Evolutionary conservation across 257 asterid genomes (phyloP), one percentile per base, ranked within the genome.

Genomic region (Ballota nigra): DNA sequence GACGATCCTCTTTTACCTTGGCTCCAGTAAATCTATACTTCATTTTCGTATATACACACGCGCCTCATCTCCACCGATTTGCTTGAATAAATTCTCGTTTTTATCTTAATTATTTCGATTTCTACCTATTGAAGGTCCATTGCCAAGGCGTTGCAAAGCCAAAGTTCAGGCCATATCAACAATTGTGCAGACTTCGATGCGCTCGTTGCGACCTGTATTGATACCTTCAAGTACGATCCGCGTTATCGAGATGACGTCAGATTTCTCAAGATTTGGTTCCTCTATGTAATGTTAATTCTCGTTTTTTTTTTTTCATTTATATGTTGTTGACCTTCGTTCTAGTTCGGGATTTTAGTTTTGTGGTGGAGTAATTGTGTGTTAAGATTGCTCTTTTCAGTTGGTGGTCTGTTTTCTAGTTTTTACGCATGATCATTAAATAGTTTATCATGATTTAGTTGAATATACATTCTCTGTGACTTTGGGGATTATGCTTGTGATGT

Each of bases 241-340:
- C 96, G 86, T 34, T 95, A 87, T 74, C 76, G 79, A 63, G 80
- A 88, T 66, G 99, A 95, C 76, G 70, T 80, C 88, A 86, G 99
- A 86, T 95, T 89, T 82, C 97, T 95, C 80, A 88, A 88, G 86
- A 83, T 92, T 69, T 95, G 99, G 97, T 83, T 92, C 79, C 87
- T 95, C 78, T 73, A 92, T 77, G 99, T 95, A 95, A 82, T 68
- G 8, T 6, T 49, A 6, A 10, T 28, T 5, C 38, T 24, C 28
- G 2, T 12, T 19, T 47, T 24, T 6, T 4, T 10, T 1, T 16
- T 41, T 9, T 20, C 0, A 10, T 28, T 34, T 65, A 7, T 24
- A 24, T 58, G 33, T 0, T 12, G 58, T 16, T 69, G 41, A 20
- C 11, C 45, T 41, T 69, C 57, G 11, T 18, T 79, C 26, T 57